These are phyloP conservation scores for Acacia pycnantha DNA, from an alignment of 331 rosid species.

Conservation along the genomic window DNA sequence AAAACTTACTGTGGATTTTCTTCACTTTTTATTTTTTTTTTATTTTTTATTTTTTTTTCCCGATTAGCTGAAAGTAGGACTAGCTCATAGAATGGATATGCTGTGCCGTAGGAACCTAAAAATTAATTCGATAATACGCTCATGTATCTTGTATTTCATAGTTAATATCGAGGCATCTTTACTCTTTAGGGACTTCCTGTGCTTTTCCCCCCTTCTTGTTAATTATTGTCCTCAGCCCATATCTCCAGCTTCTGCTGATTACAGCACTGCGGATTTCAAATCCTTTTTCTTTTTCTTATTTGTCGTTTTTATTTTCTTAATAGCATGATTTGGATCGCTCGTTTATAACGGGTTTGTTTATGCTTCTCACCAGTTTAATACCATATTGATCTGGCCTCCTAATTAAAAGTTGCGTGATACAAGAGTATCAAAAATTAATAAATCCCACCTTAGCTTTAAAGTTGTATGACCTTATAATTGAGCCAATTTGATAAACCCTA, in stretches of 20 bases:
- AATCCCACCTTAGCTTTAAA: neutral
- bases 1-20: neutral
- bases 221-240: neutral
- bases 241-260: conserved; percentile 5
- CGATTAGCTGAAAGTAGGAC: too few relatives aligned
- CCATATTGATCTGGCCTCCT: neutral
- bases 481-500: neutral
- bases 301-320: neutral
- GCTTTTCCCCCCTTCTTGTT: neutral
- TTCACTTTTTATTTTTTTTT: neutral
- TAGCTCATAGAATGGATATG: neutral
- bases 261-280: neutral
- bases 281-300: neutral
- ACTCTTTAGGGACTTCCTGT: neutral
- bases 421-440: too few relatives aligned
- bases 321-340: neutral
- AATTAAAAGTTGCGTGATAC: neutral
- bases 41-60: too few relatives aligned
- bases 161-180: neutral
- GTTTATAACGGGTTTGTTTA: neutral
- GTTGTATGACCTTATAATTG: neutral
- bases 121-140: neutral
- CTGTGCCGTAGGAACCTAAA: neutral
- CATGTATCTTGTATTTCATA: neutral
- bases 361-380: neutral